Evolutionary conservation across 1,284 basidiomycete genomes (phyloP).

Genomic region (Cryptococcus deneoformans): DNA sequence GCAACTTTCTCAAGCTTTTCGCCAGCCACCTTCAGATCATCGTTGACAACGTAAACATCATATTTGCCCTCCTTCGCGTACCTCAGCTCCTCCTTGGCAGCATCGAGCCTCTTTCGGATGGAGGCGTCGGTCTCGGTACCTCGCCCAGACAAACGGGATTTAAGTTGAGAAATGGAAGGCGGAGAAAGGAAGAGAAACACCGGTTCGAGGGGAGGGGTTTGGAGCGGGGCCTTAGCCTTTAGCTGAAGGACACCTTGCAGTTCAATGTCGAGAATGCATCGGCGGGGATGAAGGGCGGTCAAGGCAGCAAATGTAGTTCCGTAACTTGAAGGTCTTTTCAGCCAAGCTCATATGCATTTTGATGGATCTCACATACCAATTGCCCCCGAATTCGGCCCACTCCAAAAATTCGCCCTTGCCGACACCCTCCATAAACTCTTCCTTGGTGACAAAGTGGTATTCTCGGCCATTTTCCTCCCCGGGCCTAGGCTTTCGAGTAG

Average conservation of each 20-base stretch:
- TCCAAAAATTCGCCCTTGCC: constrained; percentile 58
- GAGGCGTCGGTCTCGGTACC: constrained; percentile 81
- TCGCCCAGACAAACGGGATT: constrained; percentile 67
- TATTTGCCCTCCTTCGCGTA: constrained; percentile 73
- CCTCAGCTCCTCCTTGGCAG: constrained; percentile 78
- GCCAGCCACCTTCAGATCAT: constrained; percentile 83
- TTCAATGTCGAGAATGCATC: constrained; percentile 96
- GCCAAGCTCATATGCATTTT: background rate
- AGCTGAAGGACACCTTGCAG: constrained; percentile 93
- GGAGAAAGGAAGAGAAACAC: constrained; percentile 94
- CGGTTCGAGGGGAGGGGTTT: constrained; percentile 65
- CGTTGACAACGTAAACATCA: constrained; percentile 88
- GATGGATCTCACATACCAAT: constrained; percentile 57
- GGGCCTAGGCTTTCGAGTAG: constrained; percentile 64
- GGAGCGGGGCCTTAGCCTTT: constrained; percentile 59
- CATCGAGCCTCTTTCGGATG: constrained; percentile 71
- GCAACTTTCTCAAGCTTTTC: constrained; percentile 62
- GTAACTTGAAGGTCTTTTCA: constrained; percentile 51
- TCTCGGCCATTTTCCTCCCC: constrained; percentile 10
- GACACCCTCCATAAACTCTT: constrained; percentile 55
- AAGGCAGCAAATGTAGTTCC: constrained; percentile 80
- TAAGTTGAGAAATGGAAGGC: constrained; percentile 68
- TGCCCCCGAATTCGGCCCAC: constrained; percentile 78
- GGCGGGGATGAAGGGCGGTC: constrained; percentile 56
- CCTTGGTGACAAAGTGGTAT: constrained; percentile 49